Percentiles rank a stretch among this genome's conserved stretches.
phyloP scores from a whole-genome alignment of 768 basidiomycete species.

The Boletus subcaerulescens region DNA sequence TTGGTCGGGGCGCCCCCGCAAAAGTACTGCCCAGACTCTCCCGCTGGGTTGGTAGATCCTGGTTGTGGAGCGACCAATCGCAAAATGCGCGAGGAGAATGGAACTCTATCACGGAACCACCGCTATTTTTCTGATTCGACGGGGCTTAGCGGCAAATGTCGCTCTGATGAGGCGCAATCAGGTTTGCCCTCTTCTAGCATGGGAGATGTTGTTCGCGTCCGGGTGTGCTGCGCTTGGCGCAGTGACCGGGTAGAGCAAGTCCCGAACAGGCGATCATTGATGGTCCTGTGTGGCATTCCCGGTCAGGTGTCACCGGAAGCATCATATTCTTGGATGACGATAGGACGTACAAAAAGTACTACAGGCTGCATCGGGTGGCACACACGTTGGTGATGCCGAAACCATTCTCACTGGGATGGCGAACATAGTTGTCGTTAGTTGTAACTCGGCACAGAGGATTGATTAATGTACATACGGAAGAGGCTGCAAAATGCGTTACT shows the following conservation, averaged over 20 bases:
- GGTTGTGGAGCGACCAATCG: slow-evolving; percentile 15
- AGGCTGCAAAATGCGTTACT: too few relatives aligned
- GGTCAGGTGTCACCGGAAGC: background rate
- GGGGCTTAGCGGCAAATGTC: background rate
- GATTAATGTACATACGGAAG: too few relatives aligned
- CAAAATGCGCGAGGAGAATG: slow-evolving; percentile 13
- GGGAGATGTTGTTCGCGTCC: background rate
- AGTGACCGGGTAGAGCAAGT: slow-evolving; percentile 1
- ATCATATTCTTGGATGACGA: background rate
- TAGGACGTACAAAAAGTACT: background rate
- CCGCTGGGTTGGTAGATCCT: background rate
- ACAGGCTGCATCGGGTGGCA: background rate
- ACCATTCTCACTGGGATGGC: background rate
- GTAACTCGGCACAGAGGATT: too few relatives aligned
- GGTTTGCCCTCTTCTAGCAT: slow-evolving; percentile 1
- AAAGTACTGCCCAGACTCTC: too few relatives aligned
- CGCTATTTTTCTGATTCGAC: slow-evolving; percentile 18
- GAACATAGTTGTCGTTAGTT: too few relatives aligned
- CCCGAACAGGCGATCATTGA: background rate
- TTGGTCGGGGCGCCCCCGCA: too few relatives aligned
- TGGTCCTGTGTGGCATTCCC: background rate
- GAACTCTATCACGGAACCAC: background rate
- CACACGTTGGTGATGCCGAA: background rate
- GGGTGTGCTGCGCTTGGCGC: background rate
- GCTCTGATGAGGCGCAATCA: background rate